Conservation (phyloP, 106 monocot genomes). For the Platanthera zijinensis region DNA sequence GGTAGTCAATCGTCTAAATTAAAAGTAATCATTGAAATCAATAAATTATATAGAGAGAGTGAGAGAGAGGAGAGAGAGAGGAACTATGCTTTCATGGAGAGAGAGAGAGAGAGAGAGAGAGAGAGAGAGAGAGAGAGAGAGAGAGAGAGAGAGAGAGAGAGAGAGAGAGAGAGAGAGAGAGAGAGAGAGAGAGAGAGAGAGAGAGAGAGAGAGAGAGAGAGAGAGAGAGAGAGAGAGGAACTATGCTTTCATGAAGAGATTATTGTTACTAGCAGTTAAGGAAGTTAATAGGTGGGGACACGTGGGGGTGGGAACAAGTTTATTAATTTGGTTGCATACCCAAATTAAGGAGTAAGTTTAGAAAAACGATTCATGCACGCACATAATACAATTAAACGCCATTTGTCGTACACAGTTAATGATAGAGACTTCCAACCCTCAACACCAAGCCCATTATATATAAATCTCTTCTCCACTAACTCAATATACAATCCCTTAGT, state of each 20-base stretch:
- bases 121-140: too few species aligned
- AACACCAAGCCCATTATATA: too few species aligned
- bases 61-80: too few species aligned
- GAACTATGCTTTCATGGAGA: too few species aligned
- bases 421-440: slow-evolving; percentile 3
- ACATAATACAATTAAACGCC: neutral
- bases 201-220: slow-evolving; percentile 2
- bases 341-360: neutral
- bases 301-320: neutral
- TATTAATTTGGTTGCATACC: neutral
- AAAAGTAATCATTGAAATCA: too few species aligned
- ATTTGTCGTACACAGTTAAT: neutral
- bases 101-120: too few species aligned
- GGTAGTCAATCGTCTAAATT: too few species aligned
- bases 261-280: neutral
- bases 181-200: neutral
- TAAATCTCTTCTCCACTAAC: neutral
- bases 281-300: neutral
- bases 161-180: too few species aligned
- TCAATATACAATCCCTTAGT: too few species aligned
- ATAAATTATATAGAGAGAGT: too few species aligned
- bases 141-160: too few species aligned
- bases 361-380: neutral
- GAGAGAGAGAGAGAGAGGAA: too few species aligned
- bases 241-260: neutral